Evolutionary conservation across 805 yeast genomes (phyloP), one percentile per base, ranked within the genome.

Genomic region (Pichia rugopelliculosa): DNA sequence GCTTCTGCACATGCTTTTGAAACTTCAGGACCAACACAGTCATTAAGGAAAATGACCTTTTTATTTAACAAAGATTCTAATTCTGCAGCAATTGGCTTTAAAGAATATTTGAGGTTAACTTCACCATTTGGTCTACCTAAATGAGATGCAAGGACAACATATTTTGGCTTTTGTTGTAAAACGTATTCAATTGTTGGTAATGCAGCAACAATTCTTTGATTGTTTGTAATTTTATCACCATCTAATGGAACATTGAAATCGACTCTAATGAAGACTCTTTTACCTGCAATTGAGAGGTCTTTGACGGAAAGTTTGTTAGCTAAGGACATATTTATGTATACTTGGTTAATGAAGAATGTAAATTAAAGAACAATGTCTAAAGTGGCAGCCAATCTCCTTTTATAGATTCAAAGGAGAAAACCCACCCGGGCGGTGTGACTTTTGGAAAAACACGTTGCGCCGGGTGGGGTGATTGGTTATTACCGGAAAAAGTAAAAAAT

Each of bases 71-170:
- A 79, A 59, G 80, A 74, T 66, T 80, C 76, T 69, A 93, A 82
- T 76, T 93, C 99, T 51, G 75, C 79, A 55, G 96, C 90, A 61
- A 93, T 95, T 58, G 99, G 99, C 66, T 83, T 82, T 64, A 93
- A 77, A 44, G 97, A 89, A 80, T 79, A 91, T 75, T 93, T 93
- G 44, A 76, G 84, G 63, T 73, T 79, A 53, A 68, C 77, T 74
- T 87, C 89, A 69, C 99, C 99, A 69, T 93, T 93, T 72, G 99
- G 99, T 77, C 99, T 89, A 66, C 99, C 99, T 70, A 93, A 79
- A 71, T 93, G 99, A 52, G 98, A 90, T 57, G 97, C 98, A 61
- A 93, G 80, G 59, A 93, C 76, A 58, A 93, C 83, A 58, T 81
- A 87, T 78, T 84, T 88, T 67, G 99, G 96, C 64, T 85, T 79